phyloP scores from a whole-genome alignment of 2,329 filamentous ascomycete species.

The Sporothrix sp. region DNA sequence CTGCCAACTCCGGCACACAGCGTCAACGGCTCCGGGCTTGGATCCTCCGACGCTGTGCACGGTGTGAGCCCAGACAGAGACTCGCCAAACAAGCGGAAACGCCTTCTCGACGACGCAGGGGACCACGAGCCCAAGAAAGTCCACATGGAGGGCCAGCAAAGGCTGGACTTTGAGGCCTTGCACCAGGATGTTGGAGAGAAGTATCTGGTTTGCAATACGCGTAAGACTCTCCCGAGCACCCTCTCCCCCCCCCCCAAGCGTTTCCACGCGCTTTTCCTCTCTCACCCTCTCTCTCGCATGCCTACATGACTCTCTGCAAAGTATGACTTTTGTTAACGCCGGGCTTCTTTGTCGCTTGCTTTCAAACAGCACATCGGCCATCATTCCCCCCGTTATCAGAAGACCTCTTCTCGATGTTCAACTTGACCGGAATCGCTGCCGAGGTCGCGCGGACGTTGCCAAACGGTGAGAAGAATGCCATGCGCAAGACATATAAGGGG shows the following conservation, averaged over 20 bases:
- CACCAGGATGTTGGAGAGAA: conserved; percentile 58
- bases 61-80: conserved; percentile 40
- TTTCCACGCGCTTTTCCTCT: neutral
- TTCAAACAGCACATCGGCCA: conserved; percentile 35
- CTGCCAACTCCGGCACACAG: conserved; percentile 55
- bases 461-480: conserved; percentile 56
- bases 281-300: neutral
- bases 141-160: conserved; percentile 48
- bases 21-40: conserved; percentile 44
- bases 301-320: neutral
- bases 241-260: neutral
- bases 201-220: conserved; percentile 56
- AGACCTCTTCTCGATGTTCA: conserved; percentile 52
- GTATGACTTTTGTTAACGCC: conserved; percentile 32
- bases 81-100: conserved; percentile 53
- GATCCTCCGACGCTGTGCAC: conserved; percentile 34
- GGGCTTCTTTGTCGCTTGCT: conserved; percentile 15
- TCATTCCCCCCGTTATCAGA: conserved; percentile 40
- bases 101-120: conserved; percentile 45
- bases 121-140: conserved; percentile 51
- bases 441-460: conserved; percentile 54
- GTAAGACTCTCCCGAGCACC: conserved; percentile 38
- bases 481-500: conserved; percentile 59
- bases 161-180: conserved; percentile 53
- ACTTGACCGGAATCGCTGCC: conserved; percentile 45